Evolutionary conservation across 768 basidiomycete species (phyloP).

Genomic region (Kwoniella sp.): DNA sequence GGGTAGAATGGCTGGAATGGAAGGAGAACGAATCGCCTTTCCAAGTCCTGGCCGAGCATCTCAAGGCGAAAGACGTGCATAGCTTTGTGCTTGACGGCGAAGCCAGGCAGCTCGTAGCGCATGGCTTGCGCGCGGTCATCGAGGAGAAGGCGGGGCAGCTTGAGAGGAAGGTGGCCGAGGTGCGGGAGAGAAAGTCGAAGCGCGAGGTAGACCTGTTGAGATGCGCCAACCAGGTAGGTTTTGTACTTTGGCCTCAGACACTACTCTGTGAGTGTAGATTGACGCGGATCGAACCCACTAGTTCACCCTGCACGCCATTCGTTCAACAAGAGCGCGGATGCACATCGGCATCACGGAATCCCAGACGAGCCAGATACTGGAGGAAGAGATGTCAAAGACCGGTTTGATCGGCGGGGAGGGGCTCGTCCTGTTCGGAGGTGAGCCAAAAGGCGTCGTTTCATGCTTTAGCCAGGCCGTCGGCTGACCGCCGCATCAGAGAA

Average conservation of each 20-base stretch:
- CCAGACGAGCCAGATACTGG: constrained; percentile 60
- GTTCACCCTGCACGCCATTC: constrained; percentile 74
- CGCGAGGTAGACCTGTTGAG: constrained; percentile 67
- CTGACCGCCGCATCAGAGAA: constrained; percentile 57
- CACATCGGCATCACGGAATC: constrained; percentile 73
- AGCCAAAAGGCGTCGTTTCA: constrained; percentile 23
- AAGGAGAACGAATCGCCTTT: constrained; percentile 69
- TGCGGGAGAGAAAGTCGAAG: constrained; percentile 70
- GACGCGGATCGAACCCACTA: constrained; percentile 44
- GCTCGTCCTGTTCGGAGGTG: constrained; percentile 75
- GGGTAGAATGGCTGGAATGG: constrained; percentile 52
- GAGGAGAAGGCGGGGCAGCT: constrained; percentile 36
- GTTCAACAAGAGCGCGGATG: constrained; percentile 61
- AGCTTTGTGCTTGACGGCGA: constrained; percentile 54
- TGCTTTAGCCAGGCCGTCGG: not conserved
- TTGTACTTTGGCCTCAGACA: not conserved
- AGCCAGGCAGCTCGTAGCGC: constrained; percentile 52
- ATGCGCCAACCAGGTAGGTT: constrained; percentile 71
- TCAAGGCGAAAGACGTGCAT: constrained; percentile 18
- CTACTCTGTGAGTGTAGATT: not conserved
- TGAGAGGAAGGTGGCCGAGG: constrained; percentile 55
- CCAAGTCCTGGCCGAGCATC: constrained; percentile 53
- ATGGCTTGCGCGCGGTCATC: constrained; percentile 59
- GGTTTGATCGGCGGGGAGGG: constrained; percentile 62
- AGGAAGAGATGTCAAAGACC: constrained; percentile 57